Conservation (phyloP, 208 protist genomes). For the Wallacemonas sp. region DNA sequence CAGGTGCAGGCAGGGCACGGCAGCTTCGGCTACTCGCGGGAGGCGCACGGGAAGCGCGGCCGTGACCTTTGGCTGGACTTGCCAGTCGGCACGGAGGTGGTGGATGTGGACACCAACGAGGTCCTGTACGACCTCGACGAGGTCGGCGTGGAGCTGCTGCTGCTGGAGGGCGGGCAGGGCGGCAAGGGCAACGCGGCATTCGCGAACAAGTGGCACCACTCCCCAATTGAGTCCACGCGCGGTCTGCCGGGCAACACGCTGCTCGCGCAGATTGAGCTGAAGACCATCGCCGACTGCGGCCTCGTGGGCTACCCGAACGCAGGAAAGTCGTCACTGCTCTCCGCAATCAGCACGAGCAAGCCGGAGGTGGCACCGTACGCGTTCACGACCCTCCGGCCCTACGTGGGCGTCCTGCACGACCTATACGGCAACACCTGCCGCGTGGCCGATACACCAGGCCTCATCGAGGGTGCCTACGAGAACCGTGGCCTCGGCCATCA, state of each 20-base stretch:
- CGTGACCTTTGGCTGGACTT: constrained; percentile 81
- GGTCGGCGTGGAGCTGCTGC: constrained; percentile 69
- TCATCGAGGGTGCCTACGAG: constrained; percentile 93
- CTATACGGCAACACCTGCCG: constrained; percentile 82
- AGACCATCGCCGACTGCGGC: constrained; percentile 91
- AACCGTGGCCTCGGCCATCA: constrained; percentile 87
- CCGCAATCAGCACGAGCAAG: constrained; percentile 85
- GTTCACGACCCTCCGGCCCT: constrained; percentile 92
- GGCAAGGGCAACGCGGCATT: constrained; percentile 92
- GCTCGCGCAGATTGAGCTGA: constrained; percentile 90
- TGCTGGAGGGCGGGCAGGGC: constrained; percentile 90
- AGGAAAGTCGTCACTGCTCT: constrained; percentile 92
- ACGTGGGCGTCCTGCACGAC: constrained; percentile 86
- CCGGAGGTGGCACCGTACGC: constrained; percentile 86
- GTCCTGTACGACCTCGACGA: constrained; percentile 86
- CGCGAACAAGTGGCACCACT: constrained; percentile 88
- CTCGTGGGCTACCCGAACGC: constrained; percentile 93
- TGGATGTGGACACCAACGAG: constrained; percentile 92
- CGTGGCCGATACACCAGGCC: constrained; percentile 89
- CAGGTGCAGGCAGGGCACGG: constrained; percentile 67
- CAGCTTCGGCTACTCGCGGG: constrained; percentile 70
- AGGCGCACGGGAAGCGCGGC: constrained; percentile 73
- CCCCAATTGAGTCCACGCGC: constrained; percentile 86
- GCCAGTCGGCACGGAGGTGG: constrained; percentile 81
- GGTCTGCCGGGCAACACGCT: constrained; percentile 92